Percentiles rank a stretch among this genome's conserved stretches.
Evolutionary conservation across 2,329 filamentous ascomycete genomes (phyloP).

Genomic region (Acephala macrosclerotiorum): DNA sequence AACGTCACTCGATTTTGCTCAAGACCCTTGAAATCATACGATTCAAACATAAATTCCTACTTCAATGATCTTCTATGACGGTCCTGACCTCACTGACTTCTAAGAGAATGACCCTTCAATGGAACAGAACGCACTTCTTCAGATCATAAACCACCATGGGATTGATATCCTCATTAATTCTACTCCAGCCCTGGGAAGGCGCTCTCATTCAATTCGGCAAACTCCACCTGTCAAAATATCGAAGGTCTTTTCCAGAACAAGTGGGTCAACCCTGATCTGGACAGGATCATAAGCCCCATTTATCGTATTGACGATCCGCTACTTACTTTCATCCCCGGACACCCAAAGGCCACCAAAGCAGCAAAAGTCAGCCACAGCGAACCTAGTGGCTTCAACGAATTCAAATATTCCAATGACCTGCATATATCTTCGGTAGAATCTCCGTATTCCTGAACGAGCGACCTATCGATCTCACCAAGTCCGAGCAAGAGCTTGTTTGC

Average conservation of each 20-base stretch:
- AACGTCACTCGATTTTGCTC: no score
- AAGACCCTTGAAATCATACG: no score
- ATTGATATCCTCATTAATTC: no score
- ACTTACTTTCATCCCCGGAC: neutral
- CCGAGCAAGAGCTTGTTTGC: neutral
- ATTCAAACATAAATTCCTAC: no score
- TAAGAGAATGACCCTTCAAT: no score
- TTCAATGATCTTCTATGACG: no score
- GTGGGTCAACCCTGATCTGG: neutral
- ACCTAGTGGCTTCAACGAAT: neutral
- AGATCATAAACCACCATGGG: no score
- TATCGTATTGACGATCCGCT: neutral
- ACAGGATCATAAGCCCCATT: neutral
- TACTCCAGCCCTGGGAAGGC: no score
- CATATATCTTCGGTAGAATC: conserved; percentile 1
- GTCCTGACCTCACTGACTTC: no score
- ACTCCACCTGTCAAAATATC: neutral
- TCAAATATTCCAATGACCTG: neutral
- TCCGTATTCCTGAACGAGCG: neutral
- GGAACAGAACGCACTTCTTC: no score
- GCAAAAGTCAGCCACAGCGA: neutral
- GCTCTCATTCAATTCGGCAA: neutral
- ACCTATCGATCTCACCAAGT: neutral
- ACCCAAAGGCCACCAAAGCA: neutral
- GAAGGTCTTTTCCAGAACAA: neutral